These are phyloP conservation scores for Solanum piurae DNA, from an alignment of 257 asterid genomes.

Conservation along the genomic window DNA sequence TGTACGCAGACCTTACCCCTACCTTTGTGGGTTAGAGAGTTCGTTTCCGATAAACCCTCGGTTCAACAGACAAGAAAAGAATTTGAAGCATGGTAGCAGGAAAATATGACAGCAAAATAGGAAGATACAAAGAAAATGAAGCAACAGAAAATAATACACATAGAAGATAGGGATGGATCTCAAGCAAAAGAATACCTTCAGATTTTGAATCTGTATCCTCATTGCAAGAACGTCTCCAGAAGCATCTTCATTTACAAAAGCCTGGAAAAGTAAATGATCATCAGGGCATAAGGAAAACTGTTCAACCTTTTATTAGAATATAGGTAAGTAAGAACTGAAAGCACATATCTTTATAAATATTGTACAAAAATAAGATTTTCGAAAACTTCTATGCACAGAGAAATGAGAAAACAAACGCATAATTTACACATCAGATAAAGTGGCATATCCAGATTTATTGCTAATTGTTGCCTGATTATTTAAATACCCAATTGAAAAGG, in stretches of 20 bases:
- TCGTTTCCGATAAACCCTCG: not conserved
- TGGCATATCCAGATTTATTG: not conserved
- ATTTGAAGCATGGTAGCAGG: not conserved
- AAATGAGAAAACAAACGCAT: not conserved
- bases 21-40: not conserved
- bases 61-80: not conserved
- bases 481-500: not conserved
- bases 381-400: not conserved
- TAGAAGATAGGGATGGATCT: not conserved
- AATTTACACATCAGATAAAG: not conserved
- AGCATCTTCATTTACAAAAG: slow-evolving; percentile 80
- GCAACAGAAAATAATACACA: not conserved
- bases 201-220: slow-evolving; percentile 67
- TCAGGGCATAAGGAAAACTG: not conserved
- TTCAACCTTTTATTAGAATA: not conserved
- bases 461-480: not conserved
- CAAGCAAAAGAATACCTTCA: slow-evolving; percentile 41
- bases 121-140: not conserved
- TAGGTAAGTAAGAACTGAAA: not conserved
- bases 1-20: not conserved
- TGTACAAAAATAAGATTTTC: not conserved
- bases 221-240: slow-evolving; percentile 77
- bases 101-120: not conserved
- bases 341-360: not conserved
- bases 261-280: slow-evolving; percentile 27